Evolutionary conservation across 106 monocot genomes (phyloP), one percentile per base, ranked within the genome.

Genomic region (Chionographis japonica): DNA sequence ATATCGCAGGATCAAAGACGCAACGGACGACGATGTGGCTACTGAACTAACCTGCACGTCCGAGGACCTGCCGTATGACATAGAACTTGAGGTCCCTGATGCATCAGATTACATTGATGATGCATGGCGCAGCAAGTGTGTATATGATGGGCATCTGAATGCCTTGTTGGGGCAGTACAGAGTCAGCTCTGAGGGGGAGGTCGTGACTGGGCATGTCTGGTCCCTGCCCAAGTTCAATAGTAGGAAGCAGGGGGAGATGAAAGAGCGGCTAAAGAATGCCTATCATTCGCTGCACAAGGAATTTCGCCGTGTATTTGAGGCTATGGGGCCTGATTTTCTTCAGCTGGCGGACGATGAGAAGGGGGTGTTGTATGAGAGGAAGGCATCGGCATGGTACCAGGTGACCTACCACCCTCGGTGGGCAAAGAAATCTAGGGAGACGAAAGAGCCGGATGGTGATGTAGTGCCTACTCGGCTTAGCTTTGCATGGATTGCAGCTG

Each of bases 371-470:
- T 78, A 70, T 61, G 82, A 83, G 51, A 27, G 54, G 54, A 83
- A 83, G 54, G 82, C 82, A 50, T 83, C 82, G 4, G 82, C 82
- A 43, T 83, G 82, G 77, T 83, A 83, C 52, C 73, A 78, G 37
- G 82, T 83, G 50, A 78, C 77, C 2, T 83, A 83, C 40, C 77
- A 78, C 56, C 78, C 82, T 13, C 60, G 41, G 2, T 83, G 82
- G 82, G 50, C 74, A 14, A 51, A 83, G 27, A 65, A 43, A 53
- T 54, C 69, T 7, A n/a, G 4, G 3, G 52, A 70, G 54, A 37
- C 60, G 37, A 69, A 40, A 64, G 77, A 70, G 20, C 63, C 72
- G 12, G 77, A 73, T 14, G 82, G 69, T 7, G 74, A 61, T 10
- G 39, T 10, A 4, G 42, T 65, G 14, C 58, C 69, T 38, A 2